Conservation (phyloP, 192 early-diverging fungal species). For the Podila clonocystis region DNA sequence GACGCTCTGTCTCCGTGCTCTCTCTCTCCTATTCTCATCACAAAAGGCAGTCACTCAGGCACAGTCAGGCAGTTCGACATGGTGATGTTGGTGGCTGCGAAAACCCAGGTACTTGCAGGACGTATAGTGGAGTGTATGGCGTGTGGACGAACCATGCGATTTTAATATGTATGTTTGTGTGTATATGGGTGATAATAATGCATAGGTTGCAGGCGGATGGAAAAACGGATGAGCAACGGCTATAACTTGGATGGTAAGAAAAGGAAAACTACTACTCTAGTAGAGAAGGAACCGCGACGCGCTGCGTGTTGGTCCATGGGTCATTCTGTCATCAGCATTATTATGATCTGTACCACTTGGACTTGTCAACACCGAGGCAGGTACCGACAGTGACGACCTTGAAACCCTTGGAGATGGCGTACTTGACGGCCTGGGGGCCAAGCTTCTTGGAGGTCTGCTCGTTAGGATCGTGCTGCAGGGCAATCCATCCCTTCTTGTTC, state of each 20-base stretch:
- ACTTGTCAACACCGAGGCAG: constrained; percentile 47
- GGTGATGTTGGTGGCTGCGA: too few relatives aligned
- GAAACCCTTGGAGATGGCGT: constrained; percentile 45
- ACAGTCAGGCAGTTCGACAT: background rate
- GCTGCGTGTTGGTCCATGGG: background rate
- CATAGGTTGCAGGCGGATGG: too few relatives aligned
- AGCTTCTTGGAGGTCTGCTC: constrained; percentile 47
- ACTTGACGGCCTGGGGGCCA: constrained; percentile 52
- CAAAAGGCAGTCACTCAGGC: background rate
- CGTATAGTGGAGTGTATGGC: too few relatives aligned
- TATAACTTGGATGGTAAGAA: too few relatives aligned
- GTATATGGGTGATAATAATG: too few relatives aligned
- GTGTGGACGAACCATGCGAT: too few relatives aligned
- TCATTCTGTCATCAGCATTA: background rate
- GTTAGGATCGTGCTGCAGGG: constrained; percentile 52
- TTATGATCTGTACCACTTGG: constrained; percentile 33
- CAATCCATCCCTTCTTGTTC: constrained; percentile 37
- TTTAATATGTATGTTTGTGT: too few relatives aligned
- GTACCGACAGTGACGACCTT: constrained; percentile 59
- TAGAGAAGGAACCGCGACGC: background rate
- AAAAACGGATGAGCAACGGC: too few relatives aligned
- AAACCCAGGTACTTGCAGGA: too few relatives aligned
- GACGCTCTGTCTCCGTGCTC: background rate
- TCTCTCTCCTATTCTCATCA: background rate
- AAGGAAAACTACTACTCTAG: background rate